Conservation (phyloP, 2,329 filamentous ascomycete genomes). For the Coniella lustricola region DNA sequence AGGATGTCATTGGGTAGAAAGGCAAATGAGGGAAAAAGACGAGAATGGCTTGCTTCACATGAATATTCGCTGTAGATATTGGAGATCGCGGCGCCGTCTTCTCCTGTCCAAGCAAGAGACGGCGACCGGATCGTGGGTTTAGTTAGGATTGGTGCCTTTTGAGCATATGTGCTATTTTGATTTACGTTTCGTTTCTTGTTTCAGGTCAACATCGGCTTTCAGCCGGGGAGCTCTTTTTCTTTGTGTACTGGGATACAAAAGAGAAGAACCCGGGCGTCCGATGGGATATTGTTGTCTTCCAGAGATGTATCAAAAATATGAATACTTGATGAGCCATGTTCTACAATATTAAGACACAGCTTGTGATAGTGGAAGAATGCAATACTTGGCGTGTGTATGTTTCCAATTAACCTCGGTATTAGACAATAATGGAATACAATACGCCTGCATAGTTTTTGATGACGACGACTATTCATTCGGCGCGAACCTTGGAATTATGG, state of each 20-base stretch:
- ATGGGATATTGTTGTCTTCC: neutral
- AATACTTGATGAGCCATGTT: conserved; percentile 6
- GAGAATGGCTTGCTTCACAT: neutral
- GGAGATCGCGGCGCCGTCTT: neutral
- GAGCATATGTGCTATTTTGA: neutral
- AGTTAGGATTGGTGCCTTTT: neutral
- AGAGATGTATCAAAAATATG: neutral
- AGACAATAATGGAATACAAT: no score
- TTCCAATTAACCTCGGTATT: no score
- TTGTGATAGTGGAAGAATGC: no score
- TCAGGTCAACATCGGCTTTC: no score
- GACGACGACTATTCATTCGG: no score
- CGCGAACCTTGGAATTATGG: no score
- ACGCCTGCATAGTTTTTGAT: no score
- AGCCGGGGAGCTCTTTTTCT: neutral
- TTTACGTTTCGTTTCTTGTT: no score
- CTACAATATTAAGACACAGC: neutral
- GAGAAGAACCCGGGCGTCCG: neutral
- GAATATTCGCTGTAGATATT: conserved; percentile 3
- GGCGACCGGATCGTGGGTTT: neutral
- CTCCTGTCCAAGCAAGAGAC: neutral
- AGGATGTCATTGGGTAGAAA: neutral
- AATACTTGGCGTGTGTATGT: no score
- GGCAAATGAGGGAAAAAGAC: neutral
- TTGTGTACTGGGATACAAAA: neutral